A percentile compares a stretch with the other conserved stretches of the same genome.
phyloP scores from a whole-genome alignment of 208 protist species.

The Acanthamoeba royreba region DNA sequence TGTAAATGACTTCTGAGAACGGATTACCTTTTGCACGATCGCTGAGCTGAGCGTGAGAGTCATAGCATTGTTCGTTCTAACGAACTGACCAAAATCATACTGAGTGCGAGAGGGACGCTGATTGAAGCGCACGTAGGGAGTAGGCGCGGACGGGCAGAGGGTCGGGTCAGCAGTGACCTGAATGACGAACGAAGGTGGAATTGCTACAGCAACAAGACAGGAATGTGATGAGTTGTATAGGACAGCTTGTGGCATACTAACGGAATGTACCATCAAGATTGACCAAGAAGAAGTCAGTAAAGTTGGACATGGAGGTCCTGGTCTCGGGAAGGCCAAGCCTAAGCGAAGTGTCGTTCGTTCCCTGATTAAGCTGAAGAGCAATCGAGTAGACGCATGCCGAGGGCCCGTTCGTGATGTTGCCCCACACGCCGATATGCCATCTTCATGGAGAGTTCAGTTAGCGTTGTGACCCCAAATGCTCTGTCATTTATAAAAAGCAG shows the following conservation, averaged over 20 bases:
- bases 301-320: neutral
- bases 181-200: neutral
- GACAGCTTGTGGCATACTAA: no score
- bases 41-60: neutral
- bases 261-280: neutral
- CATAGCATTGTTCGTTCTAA: neutral
- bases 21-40: neutral
- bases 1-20: neutral
- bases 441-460: no score
- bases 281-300: neutral
- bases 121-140: neutral
- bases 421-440: neutral
- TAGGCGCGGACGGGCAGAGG: neutral
- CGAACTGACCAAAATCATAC: neutral
- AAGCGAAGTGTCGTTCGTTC: neutral
- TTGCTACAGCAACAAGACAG: neutral
- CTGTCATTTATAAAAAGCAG: no score
- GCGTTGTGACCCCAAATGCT: no score
- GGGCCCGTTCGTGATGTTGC: neutral
- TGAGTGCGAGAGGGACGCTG: neutral
- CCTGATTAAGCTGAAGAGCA: neutral
- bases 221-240: no score
- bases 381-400: neutral
- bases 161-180: neutral
- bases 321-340: neutral